Conservation (phyloP, 257 asterid genomes). For the Scutellaria baicalensis region DNA sequence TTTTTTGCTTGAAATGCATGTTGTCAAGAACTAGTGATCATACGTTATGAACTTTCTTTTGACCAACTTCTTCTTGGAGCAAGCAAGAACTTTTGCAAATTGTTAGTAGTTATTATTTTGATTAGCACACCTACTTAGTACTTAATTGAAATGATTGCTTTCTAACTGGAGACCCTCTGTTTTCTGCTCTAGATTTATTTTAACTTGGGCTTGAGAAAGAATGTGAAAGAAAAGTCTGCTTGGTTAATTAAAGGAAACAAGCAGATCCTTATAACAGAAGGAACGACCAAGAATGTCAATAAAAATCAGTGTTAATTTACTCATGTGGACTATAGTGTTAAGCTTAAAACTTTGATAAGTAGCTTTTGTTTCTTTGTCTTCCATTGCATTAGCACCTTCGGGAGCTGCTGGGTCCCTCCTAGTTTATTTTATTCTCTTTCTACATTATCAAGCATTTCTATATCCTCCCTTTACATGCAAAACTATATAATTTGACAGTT, state of each 20-base stretch:
- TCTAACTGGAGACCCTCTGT: not conserved
- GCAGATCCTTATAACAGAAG: not conserved
- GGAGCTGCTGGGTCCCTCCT: not conserved
- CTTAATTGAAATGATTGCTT: not conserved
- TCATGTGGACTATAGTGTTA: not conserved
- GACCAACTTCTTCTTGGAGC: not conserved
- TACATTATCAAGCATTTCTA: not conserved
- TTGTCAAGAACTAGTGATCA: not conserved
- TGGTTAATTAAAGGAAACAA: not conserved
- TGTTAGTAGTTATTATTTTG: not conserved
- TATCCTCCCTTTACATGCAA: not conserved
- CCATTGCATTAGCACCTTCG: not conserved
- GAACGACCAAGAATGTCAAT: not conserved
- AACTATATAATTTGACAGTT: not conserved
- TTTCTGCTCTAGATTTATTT: not conserved
- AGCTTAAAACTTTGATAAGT: not conserved
- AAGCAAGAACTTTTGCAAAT: not conserved
- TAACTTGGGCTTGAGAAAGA: not conserved
- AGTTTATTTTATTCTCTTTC: not conserved
- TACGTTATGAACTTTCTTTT: not conserved
- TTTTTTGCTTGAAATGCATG: not conserved
- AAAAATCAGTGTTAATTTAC: not conserved
- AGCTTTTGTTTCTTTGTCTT: not conserved
- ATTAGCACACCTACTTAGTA: not conserved
- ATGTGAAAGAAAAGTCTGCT: not conserved